A percentile compares a stretch with the other conserved stretches of the same genome.
Conservation (phyloP, 495 filamentous ascomycete genomes). For the Talaromyces trachyspermus region DNA sequence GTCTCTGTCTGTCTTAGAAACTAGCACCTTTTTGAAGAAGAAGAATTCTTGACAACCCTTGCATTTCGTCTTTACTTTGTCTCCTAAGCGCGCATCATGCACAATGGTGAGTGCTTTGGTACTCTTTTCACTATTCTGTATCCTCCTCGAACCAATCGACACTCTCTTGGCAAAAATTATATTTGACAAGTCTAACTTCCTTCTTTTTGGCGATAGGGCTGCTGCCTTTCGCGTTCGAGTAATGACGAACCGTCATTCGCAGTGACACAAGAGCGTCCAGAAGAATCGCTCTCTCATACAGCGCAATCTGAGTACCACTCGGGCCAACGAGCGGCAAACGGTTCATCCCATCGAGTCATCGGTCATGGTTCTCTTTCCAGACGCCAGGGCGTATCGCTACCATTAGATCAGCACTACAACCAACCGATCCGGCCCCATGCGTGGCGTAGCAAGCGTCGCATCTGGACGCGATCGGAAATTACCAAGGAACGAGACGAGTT, state of each 20-base stretch:
- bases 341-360: constrained; percentile 13
- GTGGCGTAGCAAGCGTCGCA: constrained; percentile 42
- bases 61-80: background rate
- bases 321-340: constrained; percentile 1
- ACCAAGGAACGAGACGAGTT: constrained; percentile 54
- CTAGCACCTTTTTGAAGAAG: no score
- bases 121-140: background rate
- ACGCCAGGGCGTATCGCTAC: constrained; percentile 6
- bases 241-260: background rate
- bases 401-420: constrained; percentile 43
- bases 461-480: constrained; percentile 46
- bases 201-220: constrained; percentile 4
- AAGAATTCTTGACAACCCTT: background rate
- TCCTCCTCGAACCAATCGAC: background rate
- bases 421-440: constrained; percentile 42
- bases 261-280: constrained; percentile 6
- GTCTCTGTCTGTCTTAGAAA: background rate
- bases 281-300: background rate
- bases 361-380: constrained; percentile 13
- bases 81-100: constrained; percentile 5
- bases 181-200: background rate
- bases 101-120: constrained; percentile 10
- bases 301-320: background rate
- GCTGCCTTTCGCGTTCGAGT: constrained; percentile 8
- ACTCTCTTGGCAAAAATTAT: background rate